These are phyloP conservation scores for Claviceps sp. DNA, from an alignment of 2,329 filamentous ascomycete genomes.

Conservation along the genomic window DNA sequence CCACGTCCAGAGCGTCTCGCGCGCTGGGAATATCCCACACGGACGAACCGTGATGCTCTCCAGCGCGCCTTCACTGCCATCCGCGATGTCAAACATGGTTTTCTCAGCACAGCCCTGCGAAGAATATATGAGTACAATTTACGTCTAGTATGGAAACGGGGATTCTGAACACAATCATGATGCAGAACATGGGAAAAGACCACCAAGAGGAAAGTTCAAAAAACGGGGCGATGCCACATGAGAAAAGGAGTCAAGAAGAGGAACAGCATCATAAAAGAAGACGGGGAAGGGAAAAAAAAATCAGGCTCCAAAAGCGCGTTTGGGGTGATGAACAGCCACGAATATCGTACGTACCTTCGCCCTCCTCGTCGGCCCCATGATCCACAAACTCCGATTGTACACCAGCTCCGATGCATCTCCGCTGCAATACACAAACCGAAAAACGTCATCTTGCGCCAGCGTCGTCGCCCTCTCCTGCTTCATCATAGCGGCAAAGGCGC, in stretches of 20 bases:
- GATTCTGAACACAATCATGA: not conserved
- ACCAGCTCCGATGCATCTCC: constrained; percentile 1
- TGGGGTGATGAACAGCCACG: too few species aligned
- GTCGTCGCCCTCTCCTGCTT: not conserved
- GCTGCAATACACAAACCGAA: constrained; percentile 1
- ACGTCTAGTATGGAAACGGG: not conserved
- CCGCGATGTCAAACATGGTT: constrained; percentile 1
- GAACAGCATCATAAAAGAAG: not conserved
- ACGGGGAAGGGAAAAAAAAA: not conserved
- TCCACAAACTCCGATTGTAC: constrained; percentile 3
- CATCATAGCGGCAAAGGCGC: not conserved
- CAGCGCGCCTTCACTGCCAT: not conserved
- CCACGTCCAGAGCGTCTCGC: not conserved
- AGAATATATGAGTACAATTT: not conserved
- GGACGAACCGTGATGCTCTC: constrained; percentile 2
- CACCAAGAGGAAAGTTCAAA: not conserved
- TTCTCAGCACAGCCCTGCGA: constrained; percentile 1
- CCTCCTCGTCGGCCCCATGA: constrained; percentile 3
- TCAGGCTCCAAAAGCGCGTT: not conserved
- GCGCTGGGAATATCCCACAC: not conserved
- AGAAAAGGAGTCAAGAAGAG: too few species aligned
- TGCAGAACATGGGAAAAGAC: too few species aligned
- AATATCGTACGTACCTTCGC: not conserved
- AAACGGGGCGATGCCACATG: not conserved
- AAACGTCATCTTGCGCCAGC: not conserved